Base-by-base conservation (phyloP, 805 yeast species). In the Starmerella potacharoeniae region DNA sequence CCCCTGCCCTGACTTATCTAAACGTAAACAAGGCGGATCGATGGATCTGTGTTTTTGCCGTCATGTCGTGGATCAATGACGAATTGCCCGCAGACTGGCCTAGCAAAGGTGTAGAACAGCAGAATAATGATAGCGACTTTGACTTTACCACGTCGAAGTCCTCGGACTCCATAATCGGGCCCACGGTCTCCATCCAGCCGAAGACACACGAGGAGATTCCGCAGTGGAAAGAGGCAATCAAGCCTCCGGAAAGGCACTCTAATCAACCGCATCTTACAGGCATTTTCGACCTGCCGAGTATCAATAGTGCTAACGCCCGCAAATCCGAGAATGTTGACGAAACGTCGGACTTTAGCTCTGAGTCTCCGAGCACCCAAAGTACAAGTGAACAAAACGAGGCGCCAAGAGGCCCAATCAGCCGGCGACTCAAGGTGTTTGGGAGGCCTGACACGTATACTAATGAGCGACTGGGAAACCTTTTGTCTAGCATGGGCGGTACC, bases 391-490 rank as follows among this genome's bases (percentile, higher is more conserved):
- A 48, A 16, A 45, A 13, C 11, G 42, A 37, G n/a, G 54, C 33
- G 1, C 55, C 57, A 8, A 29, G 29, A 7, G 43, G 52, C n/a
- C 58, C 58, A 4, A 46, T 54, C 8, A 53, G 47, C 40, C 59
- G 65, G 10, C 54, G 60, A 8, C 57, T 63, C 40, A 60, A 63
- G 31, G 58, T 63, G 17, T 63, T 62, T 40, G 63, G 64, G 8
- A 53, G 55, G 5, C 57, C 62, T 2, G 63, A 63, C 41, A 63
- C 66, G 2, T 63, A 53, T 53, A 63, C 66, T 13, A 62, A 62
- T 47, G 60, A 63, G 43, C 55, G 61, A 10, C 54, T 61, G 16
- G 61, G 63, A 9, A 58, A 58, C 29, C 49, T 63, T 36, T 53
- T 62, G 10, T 51, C 60, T 13, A 58, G 55, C 52, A 60, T 45